These are phyloP conservation scores for Boletus huronensis DNA, from an alignment of 768 basidiomycete species.

Conservation along the genomic window DNA sequence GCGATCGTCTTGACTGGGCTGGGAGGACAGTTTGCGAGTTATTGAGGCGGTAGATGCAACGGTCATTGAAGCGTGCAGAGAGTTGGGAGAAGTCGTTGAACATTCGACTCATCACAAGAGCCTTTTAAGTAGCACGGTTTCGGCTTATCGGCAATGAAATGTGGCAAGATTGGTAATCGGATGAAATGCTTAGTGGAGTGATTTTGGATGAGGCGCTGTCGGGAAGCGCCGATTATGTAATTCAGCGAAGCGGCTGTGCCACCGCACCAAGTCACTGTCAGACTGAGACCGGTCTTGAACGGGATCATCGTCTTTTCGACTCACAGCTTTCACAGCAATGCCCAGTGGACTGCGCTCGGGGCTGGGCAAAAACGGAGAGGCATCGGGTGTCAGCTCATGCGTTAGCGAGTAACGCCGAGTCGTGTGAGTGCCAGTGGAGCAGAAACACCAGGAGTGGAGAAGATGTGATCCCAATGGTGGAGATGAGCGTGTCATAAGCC, in stretches of 20 bases:
- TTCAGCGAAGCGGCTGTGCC: neutral
- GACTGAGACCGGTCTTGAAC: neutral
- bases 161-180: no score
- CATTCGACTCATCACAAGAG: neutral
- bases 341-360: neutral
- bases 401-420: neutral
- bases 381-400: neutral
- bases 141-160: no score
- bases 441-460: neutral
- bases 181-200: no score
- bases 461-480: neutral
- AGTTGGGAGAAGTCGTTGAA: neutral
- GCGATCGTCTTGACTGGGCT: slow-evolving; percentile 22
- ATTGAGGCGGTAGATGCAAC: slow-evolving; percentile 12
- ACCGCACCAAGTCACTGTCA: neutral
- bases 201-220: no score
- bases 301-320: neutral
- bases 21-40: slow-evolving; percentile 28
- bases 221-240: no score
- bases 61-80: slow-evolving; percentile 20
- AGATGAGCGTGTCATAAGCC: neutral
- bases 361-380: neutral
- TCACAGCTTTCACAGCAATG: slow-evolving; percentile 1
- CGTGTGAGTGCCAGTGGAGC: neutral
- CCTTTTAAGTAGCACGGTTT: neutral